phyloP scores from a whole-genome alignment of 345 rosid species.

The Iberis pinnata region DNA sequence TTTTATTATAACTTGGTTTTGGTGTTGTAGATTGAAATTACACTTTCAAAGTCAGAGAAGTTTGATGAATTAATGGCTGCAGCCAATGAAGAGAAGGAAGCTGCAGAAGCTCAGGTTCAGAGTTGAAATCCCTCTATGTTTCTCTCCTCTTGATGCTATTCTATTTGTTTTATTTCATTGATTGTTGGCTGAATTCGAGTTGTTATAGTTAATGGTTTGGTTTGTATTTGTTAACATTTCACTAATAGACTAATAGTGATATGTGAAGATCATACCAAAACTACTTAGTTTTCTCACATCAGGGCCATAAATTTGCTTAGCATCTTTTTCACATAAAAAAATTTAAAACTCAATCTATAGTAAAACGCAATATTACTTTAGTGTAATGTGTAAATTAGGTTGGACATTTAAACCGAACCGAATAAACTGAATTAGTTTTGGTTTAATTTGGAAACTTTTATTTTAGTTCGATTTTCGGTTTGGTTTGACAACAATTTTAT shows the following conservation, averaged over 20 bases:
- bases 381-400: too few relatives aligned
- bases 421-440: too few relatives aligned
- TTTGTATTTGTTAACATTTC: constrained; percentile 16
- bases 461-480: too few relatives aligned
- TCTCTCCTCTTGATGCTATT: constrained; percentile 13
- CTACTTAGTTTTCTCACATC: not conserved
- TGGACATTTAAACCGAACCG: too few relatives aligned
- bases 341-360: too few relatives aligned
- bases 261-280: constrained; percentile 6
- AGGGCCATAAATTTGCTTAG: not conserved
- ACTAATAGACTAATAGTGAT: not conserved
- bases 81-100: constrained; percentile 57
- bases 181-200: constrained; percentile 24
- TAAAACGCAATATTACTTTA: too few relatives aligned
- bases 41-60: constrained; percentile 68
- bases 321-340: too few relatives aligned
- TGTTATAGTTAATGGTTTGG: constrained; percentile 13
- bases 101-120: constrained; percentile 44
- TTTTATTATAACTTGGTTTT: not conserved
- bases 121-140: constrained; percentile 14
- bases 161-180: constrained; percentile 22
- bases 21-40: constrained; percentile 55
- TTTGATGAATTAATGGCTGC: constrained; percentile 86
- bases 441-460: too few relatives aligned
- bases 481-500: too few relatives aligned